Base-by-base conservation (phyloP, 148 eudicot genomes). In the Oxyria digyna region DNA sequence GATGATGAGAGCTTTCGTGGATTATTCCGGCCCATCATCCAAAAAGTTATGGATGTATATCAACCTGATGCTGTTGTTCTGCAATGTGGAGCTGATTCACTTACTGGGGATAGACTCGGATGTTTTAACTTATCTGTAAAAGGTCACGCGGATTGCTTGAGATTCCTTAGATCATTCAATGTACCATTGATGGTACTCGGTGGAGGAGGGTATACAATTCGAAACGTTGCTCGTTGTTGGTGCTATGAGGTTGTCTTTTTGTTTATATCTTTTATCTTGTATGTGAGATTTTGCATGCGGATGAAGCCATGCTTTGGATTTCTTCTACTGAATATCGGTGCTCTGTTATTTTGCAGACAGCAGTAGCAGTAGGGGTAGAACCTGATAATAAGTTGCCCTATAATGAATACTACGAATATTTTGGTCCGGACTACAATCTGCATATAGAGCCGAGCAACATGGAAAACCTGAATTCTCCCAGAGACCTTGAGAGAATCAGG, bases 151-250 rank as follows among this genome's bases (percentile, higher is more conserved):
- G 96, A 89, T 73, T 92, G 97, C 79, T 81, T 92, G 68, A 80
- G 83, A 12, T 92, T 77, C 73, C 88, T 92, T 48, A 87, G 97
- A 76, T 89, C 97, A n/a, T 92, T 84, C 73, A 89, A 92, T 73
- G 96, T 92, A 23, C 97, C 97, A 69, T 69, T 92, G 24, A 89
- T 92, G 97, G 97, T 92, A 37, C 79, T 92, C 69, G 97, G 97
- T 67, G 97, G 97, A 32, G 97, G 97, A 69, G 97, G 97, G 37
- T 92, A 89, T 75, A 92, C 96, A 3, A 89, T 92, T 21, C 73
- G 97, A 14, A 92, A 92, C 76, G 97, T 92, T 55, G 97, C 97
- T 37, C 91, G 97, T n/a, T 92, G 97, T 77, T 92, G 97, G 97
- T 89, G 96, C 78, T 92, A 92, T 78, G 97, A 92, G 96, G 97